Percentiles rank a stretch among this genome's conserved stretches.
These are phyloP conservation scores for Colletotrichum eleusines DNA, from an alignment of 2,329 filamentous ascomycete genomes.

Conservation along the genomic window DNA sequence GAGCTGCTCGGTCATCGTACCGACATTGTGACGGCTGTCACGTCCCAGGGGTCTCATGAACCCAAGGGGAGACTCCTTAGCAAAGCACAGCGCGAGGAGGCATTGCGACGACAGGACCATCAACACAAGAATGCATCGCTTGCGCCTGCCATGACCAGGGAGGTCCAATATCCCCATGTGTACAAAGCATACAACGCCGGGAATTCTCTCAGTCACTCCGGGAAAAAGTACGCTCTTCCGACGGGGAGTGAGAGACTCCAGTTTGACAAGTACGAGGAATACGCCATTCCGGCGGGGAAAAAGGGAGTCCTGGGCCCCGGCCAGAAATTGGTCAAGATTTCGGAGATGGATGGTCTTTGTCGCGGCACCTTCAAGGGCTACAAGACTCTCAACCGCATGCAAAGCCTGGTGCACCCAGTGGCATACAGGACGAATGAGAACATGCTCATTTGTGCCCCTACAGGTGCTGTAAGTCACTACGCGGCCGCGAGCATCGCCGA, in stretches of 20 bases:
- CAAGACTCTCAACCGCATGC: constrained; percentile 95
- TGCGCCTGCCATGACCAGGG: constrained; percentile 77
- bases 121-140: constrained; percentile 85
- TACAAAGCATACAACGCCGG: constrained; percentile 87
- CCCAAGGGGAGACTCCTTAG: constrained; percentile 72
- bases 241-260: constrained; percentile 79
- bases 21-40: constrained; percentile 69
- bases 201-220: constrained; percentile 84
- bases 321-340: constrained; percentile 82
- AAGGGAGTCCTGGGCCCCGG: constrained; percentile 80
- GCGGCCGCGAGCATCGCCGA: not conserved
- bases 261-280: constrained; percentile 86
- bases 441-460: constrained; percentile 98
- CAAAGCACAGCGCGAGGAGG: constrained; percentile 81
- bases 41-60: constrained; percentile 52
- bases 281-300: constrained; percentile 84
- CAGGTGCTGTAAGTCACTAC: constrained; percentile 77
- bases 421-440: constrained; percentile 97
- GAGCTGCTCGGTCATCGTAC: constrained; percentile 85
- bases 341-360: constrained; percentile 89
- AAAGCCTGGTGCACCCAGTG: constrained; percentile 94
- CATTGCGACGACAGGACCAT: constrained; percentile 79
- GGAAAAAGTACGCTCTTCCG: constrained; percentile 86
- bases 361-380: constrained; percentile 94
- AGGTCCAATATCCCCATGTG: constrained; percentile 90